Base-by-base conservation (phyloP, 78 protist species). In the Mantamonas sphyraenae region DNA sequence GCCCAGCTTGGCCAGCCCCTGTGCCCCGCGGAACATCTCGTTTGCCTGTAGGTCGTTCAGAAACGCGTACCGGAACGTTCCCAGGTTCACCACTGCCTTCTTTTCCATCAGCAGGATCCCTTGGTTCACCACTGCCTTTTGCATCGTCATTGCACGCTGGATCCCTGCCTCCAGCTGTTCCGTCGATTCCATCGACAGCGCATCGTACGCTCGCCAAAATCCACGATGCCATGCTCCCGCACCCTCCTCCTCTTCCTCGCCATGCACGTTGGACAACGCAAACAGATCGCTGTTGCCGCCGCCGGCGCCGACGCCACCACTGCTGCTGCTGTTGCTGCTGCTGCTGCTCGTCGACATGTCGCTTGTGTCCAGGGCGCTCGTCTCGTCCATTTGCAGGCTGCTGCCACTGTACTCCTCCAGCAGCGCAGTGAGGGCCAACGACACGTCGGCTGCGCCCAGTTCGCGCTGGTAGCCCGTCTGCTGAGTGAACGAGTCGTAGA, bases 161-260 rank as follows among this genome's bases (percentile, higher is more conserved):
- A 80, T 35, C 31, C 85, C 85, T 19, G 42, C 45, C 22, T 31
- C 51, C 8, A 80, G 33, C 70, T 64, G 57, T 1, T 57, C 19
- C 34, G 8, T 22, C n/a, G 64, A 4, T 51, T 26, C 62, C 73
- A 39, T 39, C 31, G 85, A 76, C 8, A 80, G 43, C 9, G 85
- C 68, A 55, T 80, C 85, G 65, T 80, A 80, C 4, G 82, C 85
- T 17, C 59, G 75, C 80, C 80, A 80, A 68, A 80, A 80, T 47
- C 71, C 83, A 0, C 58, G 30, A 26, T 64, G 65, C 37, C 71
- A 74, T n/a, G 80, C 56, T 28, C 9, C 9, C 20, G 34, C 62
- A 9, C 9, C 9, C 62, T 58, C 62, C 34, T 58, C 9, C 20
- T 58, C 37, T 9, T 58, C 62, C 20, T 58, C 43, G 2, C 19